Evolutionary conservation across 345 rosid species (phyloP).

Genomic region (Heritiera fomes): DNA sequence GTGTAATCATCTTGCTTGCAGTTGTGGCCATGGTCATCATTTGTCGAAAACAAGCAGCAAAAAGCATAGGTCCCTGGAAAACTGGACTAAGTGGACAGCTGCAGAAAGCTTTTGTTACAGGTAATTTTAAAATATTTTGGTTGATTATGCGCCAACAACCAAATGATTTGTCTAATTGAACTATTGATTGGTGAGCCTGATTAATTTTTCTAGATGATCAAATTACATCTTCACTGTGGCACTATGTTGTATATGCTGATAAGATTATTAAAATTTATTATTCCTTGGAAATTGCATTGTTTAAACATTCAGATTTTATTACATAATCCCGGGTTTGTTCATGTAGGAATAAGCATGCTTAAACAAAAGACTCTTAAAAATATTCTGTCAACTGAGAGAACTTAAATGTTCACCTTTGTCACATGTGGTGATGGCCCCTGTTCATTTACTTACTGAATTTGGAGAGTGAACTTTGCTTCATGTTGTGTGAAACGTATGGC

Average conservation of each 20-base stretch:
- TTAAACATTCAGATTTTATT: constrained; percentile 2
- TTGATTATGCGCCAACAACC: not conserved
- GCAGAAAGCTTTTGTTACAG: constrained; percentile 89
- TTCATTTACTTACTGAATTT: not conserved
- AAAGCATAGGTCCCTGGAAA: constrained; percentile 84
- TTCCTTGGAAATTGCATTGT: not conserved
- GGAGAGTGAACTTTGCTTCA: not conserved
- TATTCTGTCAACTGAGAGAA: not conserved
- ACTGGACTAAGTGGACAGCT: constrained; percentile 93
- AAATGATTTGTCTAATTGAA: not conserved
- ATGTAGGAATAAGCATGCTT: not conserved
- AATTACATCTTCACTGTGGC: not conserved
- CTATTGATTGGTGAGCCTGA: not conserved
- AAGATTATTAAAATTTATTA: not conserved
- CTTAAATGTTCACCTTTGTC: not conserved
- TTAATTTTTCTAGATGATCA: not conserved
- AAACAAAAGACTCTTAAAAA: not conserved
- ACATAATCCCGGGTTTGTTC: not conserved
- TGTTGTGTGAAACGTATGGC: not conserved
- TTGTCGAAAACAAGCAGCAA: constrained; percentile 53
- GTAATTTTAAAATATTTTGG: constrained; percentile 30
- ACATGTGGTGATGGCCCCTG: not conserved
- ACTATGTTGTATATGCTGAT: not conserved
- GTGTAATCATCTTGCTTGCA: constrained; percentile 34
- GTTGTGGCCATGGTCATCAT: constrained; percentile 34